Evolutionary conservation across 495 filamentous ascomycete species (phyloP), one percentile per base, ranked within the genome.

Genomic region (Poronia punctata): DNA sequence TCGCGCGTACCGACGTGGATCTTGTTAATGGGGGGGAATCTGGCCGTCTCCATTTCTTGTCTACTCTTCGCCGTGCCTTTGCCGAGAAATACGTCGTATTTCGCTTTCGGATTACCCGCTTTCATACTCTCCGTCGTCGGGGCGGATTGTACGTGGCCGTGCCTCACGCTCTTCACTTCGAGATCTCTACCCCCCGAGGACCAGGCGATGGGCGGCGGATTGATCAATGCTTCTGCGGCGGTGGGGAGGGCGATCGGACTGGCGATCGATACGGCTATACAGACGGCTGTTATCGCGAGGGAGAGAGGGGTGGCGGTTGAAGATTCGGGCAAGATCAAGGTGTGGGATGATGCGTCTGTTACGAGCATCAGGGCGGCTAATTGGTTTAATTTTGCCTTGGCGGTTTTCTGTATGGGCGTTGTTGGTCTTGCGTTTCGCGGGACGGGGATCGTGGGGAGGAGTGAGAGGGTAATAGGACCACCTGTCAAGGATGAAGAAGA

Each of bases 181-280:
- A 69, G 71, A 37, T 61, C 65, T 3, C 56, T 83, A 8, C 72
- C 77, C 9, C 60, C 67, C n/a, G 68, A 73, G 17, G 77, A 81
- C 38, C 79, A 81, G 48, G 72, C 75, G 1, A 40, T 82, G 2
- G 76, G 76, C 3, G 78, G 77, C 0, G 79, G 73, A 1, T 60
- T 80, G 8, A 70, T 81, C 44, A 81, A 80, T 38, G 65, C 78
- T 0, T 71, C 75, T 36, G 75, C 70, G 0, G 74, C 78, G 38
- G 45, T 80, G 3, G 78, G 78, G 0, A 52, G 78, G 23, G 66
- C 77, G 0, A 61, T 82, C 21, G 71, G 74, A 1, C 54, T 82
- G 19, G 78, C 78, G 0, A 64, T 81, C 31, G 71, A 65, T 0
- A 76, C 76, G 7, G 75, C 74, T 0, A 59, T 77, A 5, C 72